phyloP scores from a whole-genome alignment of 306 rosid genomes.

The Vicia villosa region DNA sequence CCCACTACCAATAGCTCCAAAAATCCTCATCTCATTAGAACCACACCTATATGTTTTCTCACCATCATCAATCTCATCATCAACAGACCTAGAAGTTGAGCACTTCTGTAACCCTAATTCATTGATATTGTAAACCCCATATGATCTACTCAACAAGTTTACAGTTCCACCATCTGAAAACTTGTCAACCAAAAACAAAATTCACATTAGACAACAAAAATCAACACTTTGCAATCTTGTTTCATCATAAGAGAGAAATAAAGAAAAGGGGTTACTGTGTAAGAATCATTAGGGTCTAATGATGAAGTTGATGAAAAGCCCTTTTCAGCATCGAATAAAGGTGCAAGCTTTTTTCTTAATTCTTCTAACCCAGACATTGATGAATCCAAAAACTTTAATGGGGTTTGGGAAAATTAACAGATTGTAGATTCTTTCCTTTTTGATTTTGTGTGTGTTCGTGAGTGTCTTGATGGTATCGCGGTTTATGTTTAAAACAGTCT shows the following conservation, averaged over 20 bases:
- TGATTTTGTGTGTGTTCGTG: not conserved
- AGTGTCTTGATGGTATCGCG: not conserved
- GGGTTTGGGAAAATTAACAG: not conserved
- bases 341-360: constrained; percentile 79
- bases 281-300: constrained; percentile 79
- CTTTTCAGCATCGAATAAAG: constrained; percentile 59
- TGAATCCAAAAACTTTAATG: constrained; percentile 1
- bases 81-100: constrained; percentile 53
- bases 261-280: constrained; percentile 53
- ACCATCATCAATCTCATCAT: constrained; percentile 49
- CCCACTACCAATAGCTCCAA: constrained; percentile 97
- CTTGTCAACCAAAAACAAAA: constrained; percentile 42
- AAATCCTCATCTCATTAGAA: constrained; percentile 85
- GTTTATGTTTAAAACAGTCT: too few relatives aligned
- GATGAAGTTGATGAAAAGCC: constrained; percentile 70
- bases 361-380: constrained; percentile 92
- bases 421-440: too few relatives aligned
- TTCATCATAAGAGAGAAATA: not conserved
- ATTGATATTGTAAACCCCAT: constrained; percentile 88
- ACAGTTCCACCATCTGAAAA: constrained; percentile 90
- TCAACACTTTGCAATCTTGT: not conserved
- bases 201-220: not conserved
- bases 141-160: constrained; percentile 83
- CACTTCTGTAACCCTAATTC: constrained; percentile 94
- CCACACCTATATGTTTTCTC: constrained; percentile 79